Base-by-base conservation (phyloP, 352 stramenopile genomes). In the Hyaloperonospora brassicae region DNA sequence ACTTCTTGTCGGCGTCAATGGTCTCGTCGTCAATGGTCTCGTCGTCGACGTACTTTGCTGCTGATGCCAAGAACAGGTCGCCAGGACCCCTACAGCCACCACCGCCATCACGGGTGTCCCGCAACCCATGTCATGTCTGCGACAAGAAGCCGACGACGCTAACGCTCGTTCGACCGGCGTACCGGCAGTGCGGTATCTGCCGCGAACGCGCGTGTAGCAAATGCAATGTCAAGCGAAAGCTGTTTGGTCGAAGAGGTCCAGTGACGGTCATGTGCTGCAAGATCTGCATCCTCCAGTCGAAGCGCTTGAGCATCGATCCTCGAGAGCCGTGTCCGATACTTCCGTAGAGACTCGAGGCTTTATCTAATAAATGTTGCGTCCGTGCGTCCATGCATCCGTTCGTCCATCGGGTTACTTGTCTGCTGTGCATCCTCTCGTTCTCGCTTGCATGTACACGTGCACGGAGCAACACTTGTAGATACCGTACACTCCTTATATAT, bases 251-350 rank as follows among this genome's bases (percentile, higher is more conserved):
- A 6, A 50, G 55, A 1, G 59, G 59, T 9, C 59, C 70, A n/a
- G 59, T 75, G 6, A 62, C 57, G 27, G 50, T 69, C 6, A 13
- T 52, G 12, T 76, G 67, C 55, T 80, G 70, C 42, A 76, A 69
- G 52, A 14, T 63, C 1, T 80, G 70, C 47, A 71, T 80, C 21
- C 42, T 77, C 30, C 62, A 61, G 12, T 63, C 64, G 14, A 76
- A 72, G 22, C 43, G 59, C 0, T 27, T 77, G 3, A 24, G 22
- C 12, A 64, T 80, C 36, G 64, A 80, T 25, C 64, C 70, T 2
- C 56, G 67, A 7, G 65, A 73, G 12, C 64, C 64, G 24, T 77
- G 66, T 14, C 70, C 70, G 22, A 66, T 80, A 40, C 44, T 69
- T 3, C 46, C 30, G 17, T 50, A 30, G 36, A 42, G 36, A 42